Evolutionary conservation across 805 yeast species (phyloP).

Genomic region (Wickerhamiella sorbophila): DNA sequence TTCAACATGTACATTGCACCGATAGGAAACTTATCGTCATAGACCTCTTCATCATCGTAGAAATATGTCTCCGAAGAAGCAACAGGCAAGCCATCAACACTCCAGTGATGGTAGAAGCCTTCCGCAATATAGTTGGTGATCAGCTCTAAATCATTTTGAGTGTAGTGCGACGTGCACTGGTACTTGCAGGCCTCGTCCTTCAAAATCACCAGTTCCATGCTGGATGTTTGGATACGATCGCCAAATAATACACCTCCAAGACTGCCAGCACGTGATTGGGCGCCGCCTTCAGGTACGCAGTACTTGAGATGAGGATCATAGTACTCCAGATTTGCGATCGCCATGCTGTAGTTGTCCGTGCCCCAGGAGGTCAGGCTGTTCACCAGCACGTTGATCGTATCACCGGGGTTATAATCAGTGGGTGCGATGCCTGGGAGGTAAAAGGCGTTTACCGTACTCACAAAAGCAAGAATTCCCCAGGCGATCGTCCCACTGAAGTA

Average conservation of each 20-base stretch:
- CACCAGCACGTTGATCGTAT: conserved; percentile 62
- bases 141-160: conserved; percentile 40
- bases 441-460: conserved; percentile 37
- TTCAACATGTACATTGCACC: background rate
- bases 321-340: conserved; percentile 32
- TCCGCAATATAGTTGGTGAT: background rate
- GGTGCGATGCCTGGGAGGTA: conserved; percentile 96
- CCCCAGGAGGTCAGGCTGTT: conserved; percentile 77
- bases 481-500: background rate
- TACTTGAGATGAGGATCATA: conserved; percentile 74
- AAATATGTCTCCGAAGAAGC: conserved; percentile 41
- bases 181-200: conserved; percentile 50
- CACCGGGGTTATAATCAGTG: conserved; percentile 64
- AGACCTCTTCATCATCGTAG: conserved; percentile 46
- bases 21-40: conserved; percentile 19
- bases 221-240: conserved; percentile 88
- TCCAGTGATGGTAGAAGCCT: conserved; percentile 70
- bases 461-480: conserved; percentile 2
- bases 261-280: conserved; percentile 63
- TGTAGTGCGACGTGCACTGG: conserved; percentile 49
- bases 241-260: conserved; percentile 90
- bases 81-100: conserved; percentile 88
- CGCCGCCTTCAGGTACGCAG: conserved; percentile 61
- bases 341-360: conserved; percentile 25
- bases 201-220: conserved; percentile 68